Evolutionary conservation across 129 eudicot genomes (phyloP), one percentile per base, ranked within the genome.

Genomic region (Erigeron canadensis): DNA sequence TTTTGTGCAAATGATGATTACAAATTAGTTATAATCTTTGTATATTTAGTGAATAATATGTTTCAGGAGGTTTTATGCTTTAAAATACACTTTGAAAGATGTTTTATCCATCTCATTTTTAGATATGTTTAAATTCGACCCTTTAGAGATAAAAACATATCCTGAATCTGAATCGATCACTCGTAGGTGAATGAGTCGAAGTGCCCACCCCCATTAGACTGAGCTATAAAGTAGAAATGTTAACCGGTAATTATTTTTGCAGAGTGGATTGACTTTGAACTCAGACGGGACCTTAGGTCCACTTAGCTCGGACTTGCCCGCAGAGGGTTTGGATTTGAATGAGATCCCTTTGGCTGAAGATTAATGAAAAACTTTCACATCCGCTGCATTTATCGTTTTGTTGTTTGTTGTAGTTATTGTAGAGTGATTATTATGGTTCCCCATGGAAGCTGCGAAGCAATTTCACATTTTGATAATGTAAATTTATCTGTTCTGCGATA

Each of bases 201-300:
- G 34, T 28, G 34, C 2, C 34, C 34, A 28, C 34, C 34, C 34
- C 34, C 34, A 28, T 28, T 28, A 28, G 34, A 28, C 34, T 34
- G 44, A 19, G 2, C 6, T 6, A 15, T 34, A 65, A 10, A 65
- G 9, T 18, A 17, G 51, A 65, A 65, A 17, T 65, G 53, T 44
- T 65, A 41, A 65, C 38, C 17, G 6, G 4, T 4, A 43, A 3
- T n/a, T 65, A 63, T 50, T 65, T 65, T 65, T 65, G 70, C 70
- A 90, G 97, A 85, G 89, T 72, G 91, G 84, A 63, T 81, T 87
- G 77, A 81, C 87, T 19, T 69, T 90, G 72, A 85, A 70, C 77
- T 75, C 95, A 1, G 89, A 87, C 8, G 90, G 85, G 38, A 83
- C 85, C 43, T 71, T 86, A 77, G 86, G 90, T 16, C 83, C 96